Percentiles rank a stretch among this genome's conserved stretches.
These are phyloP conservation scores for Nematocida minor DNA, from an alignment of 371 early-diverging fungal species.

Conservation along the genomic window DNA sequence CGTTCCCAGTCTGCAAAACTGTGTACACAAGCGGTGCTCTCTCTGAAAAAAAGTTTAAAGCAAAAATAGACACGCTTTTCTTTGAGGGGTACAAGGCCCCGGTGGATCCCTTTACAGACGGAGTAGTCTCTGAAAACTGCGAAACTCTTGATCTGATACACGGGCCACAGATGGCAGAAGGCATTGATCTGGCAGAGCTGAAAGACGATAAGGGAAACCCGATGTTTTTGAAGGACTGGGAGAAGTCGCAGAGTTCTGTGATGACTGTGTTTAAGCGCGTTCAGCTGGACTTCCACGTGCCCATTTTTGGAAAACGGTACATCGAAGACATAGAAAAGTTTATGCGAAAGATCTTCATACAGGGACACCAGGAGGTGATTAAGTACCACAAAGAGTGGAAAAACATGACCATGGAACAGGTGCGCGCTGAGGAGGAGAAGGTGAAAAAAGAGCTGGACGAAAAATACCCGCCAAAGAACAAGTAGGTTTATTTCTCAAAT, in stretches of 20 bases:
- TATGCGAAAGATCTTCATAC: constrained; percentile 54
- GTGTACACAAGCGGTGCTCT: constrained; percentile 61
- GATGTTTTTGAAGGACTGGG: constrained; percentile 22
- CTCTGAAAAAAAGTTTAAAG: constrained; percentile 57
- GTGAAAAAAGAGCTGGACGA: constrained; percentile 5
- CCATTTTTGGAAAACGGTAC: constrained; percentile 58
- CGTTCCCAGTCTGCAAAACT: constrained; percentile 57
- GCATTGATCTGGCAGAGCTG: background rate
- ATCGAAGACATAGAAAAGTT: constrained; percentile 54
- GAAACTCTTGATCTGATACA: constrained; percentile 32
- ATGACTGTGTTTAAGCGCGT: constrained; percentile 62
- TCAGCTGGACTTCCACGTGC: constrained; percentile 58
- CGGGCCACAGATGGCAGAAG: background rate
- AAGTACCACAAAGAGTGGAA: constrained; percentile 61
- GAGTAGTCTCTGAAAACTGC: constrained; percentile 20
- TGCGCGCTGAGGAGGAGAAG: constrained; percentile 54
- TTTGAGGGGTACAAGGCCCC: constrained; percentile 32
- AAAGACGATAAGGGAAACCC: constrained; percentile 5
- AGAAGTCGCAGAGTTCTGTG: constrained; percentile 16
- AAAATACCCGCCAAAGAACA: constrained; percentile 20
- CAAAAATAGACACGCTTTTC: constrained; percentile 52
- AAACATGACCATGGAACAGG: constrained; percentile 48
- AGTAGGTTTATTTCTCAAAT: background rate
- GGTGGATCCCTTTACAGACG: constrained; percentile 23
- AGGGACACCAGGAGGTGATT: constrained; percentile 58